Evolutionary conservation across 768 basidiomycete species (phyloP).

Genomic region (Mycena metata): DNA sequence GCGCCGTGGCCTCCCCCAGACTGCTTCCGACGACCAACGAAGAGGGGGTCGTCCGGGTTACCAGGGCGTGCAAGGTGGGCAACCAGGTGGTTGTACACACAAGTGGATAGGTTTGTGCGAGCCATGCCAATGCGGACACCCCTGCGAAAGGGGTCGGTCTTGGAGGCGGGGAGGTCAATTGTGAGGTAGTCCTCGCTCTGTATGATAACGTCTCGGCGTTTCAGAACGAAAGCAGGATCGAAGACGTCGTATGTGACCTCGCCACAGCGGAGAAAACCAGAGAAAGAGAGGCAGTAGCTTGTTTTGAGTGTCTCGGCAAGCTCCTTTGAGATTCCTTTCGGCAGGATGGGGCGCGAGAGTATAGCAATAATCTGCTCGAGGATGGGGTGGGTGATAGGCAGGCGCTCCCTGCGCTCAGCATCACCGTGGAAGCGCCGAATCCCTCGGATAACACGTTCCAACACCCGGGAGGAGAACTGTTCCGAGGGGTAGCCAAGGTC

Average conservation of each 20-base stretch:
- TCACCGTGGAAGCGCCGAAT: constrained; percentile 12
- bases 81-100: constrained; percentile 3
- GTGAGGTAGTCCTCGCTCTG: constrained; percentile 5
- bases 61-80: constrained; percentile 9
- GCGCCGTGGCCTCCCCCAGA: constrained; percentile 1
- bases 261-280: constrained; percentile 14
- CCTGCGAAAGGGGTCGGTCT: constrained; percentile 16
- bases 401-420: constrained; percentile 7
- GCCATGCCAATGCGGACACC: constrained; percentile 11
- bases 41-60: constrained; percentile 9
- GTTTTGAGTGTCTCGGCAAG: constrained; percentile 14
- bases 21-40: constrained; percentile 2
- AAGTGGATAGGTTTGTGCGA: constrained; percentile 15
- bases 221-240: constrained; percentile 8
- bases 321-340: constrained; percentile 11
- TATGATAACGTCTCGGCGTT: constrained; percentile 20
- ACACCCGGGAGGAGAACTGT: constrained; percentile 14
- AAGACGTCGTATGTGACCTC: constrained; percentile 16
- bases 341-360: neutral
- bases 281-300: constrained; percentile 3
- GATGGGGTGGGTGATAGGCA: constrained; percentile 17
- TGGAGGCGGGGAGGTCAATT: constrained; percentile 15
- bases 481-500: constrained; percentile 17
- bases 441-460: constrained; percentile 15
- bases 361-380: constrained; percentile 4